These are phyloP conservation scores for Gelatoporia subvermispora DNA, from an alignment of 768 basidiomycete species.

Conservation along the genomic window DNA sequence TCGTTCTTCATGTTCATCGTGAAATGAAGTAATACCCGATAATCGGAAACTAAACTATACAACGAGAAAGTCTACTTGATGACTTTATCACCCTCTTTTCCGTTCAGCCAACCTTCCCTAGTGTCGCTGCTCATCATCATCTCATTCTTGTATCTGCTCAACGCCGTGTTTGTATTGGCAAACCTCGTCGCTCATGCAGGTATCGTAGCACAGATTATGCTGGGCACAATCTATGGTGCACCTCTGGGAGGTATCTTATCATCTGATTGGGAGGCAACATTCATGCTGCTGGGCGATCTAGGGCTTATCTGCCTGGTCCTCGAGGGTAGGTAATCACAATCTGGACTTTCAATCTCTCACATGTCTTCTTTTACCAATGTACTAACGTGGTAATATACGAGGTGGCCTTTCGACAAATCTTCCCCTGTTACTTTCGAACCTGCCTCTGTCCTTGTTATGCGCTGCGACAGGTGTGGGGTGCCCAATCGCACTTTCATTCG, in stretches of 20 bases:
- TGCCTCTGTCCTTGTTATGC: constrained; percentile 42
- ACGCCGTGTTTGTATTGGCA: constrained; percentile 40
- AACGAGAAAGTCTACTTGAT: background rate
- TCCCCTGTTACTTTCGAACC: constrained; percentile 37
- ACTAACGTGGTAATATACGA: constrained; percentile 31
- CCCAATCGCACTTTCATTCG: constrained; percentile 45
- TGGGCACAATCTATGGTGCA: constrained; percentile 53
- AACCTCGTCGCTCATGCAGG: constrained; percentile 39
- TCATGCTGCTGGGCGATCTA: constrained; percentile 41
- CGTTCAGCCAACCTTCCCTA: constrained; percentile 16
- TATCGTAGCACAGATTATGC: constrained; percentile 46
- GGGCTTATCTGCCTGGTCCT: constrained; percentile 29
- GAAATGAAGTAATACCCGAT: too few species aligned
- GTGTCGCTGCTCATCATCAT: constrained; percentile 38
- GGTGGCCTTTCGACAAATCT: constrained; percentile 55
- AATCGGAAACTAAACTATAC: too few species aligned
- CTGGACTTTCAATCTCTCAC: too few species aligned
- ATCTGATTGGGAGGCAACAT: constrained; percentile 34
- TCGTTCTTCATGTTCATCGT: too few species aligned
- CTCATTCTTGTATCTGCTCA: constrained; percentile 53
- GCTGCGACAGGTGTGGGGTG: constrained; percentile 49
- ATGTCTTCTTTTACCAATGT: too few species aligned
- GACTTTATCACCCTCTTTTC: constrained; percentile 2
- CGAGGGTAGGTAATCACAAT: constrained; percentile 18
- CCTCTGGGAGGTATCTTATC: constrained; percentile 44